Evolutionary conservation across 2,329 filamentous ascomycete genomes (phyloP).

Genomic region (Chaetomiaceae sp.): DNA sequence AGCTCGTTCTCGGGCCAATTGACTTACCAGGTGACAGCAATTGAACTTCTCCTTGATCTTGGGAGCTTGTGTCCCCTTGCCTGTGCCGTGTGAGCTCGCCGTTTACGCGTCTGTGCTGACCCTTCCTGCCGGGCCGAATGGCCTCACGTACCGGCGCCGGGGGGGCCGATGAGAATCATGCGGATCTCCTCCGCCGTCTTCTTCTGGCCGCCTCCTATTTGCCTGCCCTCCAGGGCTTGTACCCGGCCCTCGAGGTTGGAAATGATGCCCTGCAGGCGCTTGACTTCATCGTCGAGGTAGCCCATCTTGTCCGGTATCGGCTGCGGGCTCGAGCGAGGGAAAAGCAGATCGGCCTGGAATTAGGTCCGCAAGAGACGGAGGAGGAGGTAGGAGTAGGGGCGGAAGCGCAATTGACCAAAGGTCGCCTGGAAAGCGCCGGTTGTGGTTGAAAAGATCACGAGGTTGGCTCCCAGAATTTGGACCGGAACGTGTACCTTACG

Average conservation of each 20-base stretch:
- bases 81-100: slow-evolving; percentile 40
- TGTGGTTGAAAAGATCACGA: slow-evolving; percentile 9
- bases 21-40: slow-evolving; percentile 87
- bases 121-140: background rate
- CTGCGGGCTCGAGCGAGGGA: slow-evolving; percentile 3
- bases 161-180: slow-evolving; percentile 97
- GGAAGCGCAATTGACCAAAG: slow-evolving; percentile 18
- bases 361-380: slow-evolving; percentile 4
- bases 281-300: slow-evolving; percentile 77
- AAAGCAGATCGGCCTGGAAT: slow-evolving; percentile 10
- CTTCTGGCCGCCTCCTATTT: slow-evolving; percentile 47
- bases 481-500: slow-evolving; percentile 5
- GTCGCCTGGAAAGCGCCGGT: slow-evolving; percentile 10
- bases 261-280: slow-evolving; percentile 79
- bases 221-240: slow-evolving; percentile 71
- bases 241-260: slow-evolving; percentile 79
- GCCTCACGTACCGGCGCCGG: slow-evolving; percentile 75
- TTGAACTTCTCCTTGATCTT: slow-evolving; percentile 98
- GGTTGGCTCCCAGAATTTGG: slow-evolving; percentile 18
- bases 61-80: slow-evolving; percentile 97
- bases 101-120: slow-evolving; percentile 7
- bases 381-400: slow-evolving; percentile 2
- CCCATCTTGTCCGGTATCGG: slow-evolving; percentile 59
- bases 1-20: slow-evolving; percentile 18
- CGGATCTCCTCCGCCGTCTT: slow-evolving; percentile 64